Base-by-base conservation (phyloP, 2,329 filamentous ascomycete genomes). In the Albophoma yamanashiensis region DNA sequence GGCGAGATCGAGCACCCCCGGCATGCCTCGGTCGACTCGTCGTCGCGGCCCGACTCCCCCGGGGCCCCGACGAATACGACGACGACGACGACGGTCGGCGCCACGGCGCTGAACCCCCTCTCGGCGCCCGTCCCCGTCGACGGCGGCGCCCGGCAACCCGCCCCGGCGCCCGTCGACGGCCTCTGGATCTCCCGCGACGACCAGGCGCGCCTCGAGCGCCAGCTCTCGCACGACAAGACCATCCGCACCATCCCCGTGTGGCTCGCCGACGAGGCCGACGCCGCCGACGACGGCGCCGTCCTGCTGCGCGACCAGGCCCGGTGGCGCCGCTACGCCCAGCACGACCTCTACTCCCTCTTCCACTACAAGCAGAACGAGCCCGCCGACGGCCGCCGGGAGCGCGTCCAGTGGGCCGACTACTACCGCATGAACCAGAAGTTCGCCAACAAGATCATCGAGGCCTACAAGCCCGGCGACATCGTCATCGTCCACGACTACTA, bases 281-380 rank as follows among this genome's bases (percentile, higher is more conserved):
- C 83, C 8, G 72, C 75, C 53, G 80, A 84, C 0, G 82, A 89
- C 42, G 57, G 55, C 36, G 89, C 91, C 45, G 83, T 92, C 58
- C 78, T 83, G 43, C 79, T 97, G 64, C 89, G 88, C 67, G 89
- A 96, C 67, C 92, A 97, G 76, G 80, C 81, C 39, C 82, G 92
- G 64, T 97, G 94, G 93, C 84, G 92, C 64, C 84, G 89, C 47
- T 97, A 94, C 73, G 91, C 92, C 20, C 92, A 97, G 76, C 87
- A 92, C 70, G 90, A 96, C 67, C 80, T 97, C 36, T 97, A 96
- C 76, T 92, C 91, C 1, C 82, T 97, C 12, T 92, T 97, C 71
- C 93, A 97, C 75, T 97, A 97, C 80, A 96, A 96, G 76, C 91
- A 94, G 70, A 90, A 96, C 70, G 91, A 92, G 71, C 91, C 93